phyloP scores from a whole-genome alignment of 805 yeast genomes.

The Ogataea salicorniae region DNA sequence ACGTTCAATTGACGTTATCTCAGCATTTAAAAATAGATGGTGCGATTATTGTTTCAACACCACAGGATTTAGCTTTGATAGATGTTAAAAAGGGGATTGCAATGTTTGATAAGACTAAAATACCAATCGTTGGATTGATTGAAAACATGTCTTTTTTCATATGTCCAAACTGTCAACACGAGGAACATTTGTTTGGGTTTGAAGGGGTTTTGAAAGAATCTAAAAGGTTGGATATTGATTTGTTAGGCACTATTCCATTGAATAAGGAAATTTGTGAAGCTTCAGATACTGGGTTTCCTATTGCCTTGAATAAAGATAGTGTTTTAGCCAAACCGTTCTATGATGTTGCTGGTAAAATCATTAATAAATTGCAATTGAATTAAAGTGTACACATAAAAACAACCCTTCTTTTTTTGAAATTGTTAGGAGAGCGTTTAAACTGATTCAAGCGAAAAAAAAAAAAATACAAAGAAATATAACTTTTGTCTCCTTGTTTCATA shows the following conservation, averaged over 20 bases:
- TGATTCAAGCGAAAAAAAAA: too few species aligned
- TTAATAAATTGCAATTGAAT: conserved; percentile 15
- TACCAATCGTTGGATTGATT: conserved; percentile 71
- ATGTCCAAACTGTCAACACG: conserved; percentile 74
- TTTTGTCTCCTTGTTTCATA: too few species aligned
- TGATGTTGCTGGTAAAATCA: conserved; percentile 40
- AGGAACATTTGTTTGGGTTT: conserved; percentile 68
- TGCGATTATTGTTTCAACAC: conserved; percentile 77
- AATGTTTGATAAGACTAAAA: conserved; percentile 66
- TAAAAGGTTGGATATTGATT: conserved; percentile 38
- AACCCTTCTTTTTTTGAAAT: not conserved
- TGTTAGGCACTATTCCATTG: conserved; percentile 67
- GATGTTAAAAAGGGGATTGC: conserved; percentile 79
- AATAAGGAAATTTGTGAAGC: conserved; percentile 52
- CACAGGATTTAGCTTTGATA: conserved; percentile 77
- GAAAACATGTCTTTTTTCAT: conserved; percentile 76
- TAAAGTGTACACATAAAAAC: not conserved
- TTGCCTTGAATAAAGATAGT: conserved; percentile 41
- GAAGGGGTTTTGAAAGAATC: conserved; percentile 54
- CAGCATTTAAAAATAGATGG: conserved; percentile 76
- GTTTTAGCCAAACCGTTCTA: conserved; percentile 38
- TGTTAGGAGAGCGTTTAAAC: too few species aligned
- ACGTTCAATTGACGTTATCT: conserved; percentile 75
- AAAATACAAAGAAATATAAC: too few species aligned
- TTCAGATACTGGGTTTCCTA: conserved; percentile 64